Evolutionary conservation across 1,139 yeast species (phyloP), one percentile per base, ranked within the genome.

Genomic region (Kurtzmaniella natalensis): DNA sequence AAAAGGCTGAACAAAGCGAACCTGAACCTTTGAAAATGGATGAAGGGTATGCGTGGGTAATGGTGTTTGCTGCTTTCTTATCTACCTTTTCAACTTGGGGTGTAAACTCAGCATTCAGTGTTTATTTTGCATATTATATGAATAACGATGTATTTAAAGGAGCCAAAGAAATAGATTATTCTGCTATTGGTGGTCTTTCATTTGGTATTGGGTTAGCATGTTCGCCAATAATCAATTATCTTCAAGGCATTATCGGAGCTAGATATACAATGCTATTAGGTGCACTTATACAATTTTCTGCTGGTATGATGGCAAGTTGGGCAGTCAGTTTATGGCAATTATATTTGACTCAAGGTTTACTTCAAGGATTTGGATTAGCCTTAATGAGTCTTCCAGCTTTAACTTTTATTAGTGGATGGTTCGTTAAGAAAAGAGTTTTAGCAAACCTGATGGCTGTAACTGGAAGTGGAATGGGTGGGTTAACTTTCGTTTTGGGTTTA

Each of bases 371-470:
- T 33, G 63, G 63, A 3, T 47, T 59, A 17, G 59, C 53, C 3
- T 43, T 55, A 24, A 45, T 57, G 29, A 42, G 54, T 17, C 31
- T 57, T 18, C 61, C 61, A 1, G 46, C 77, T 1, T 60, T 70
- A 15, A 62, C 76, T 2, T 40, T 67, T 6, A 57, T 79, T 9
- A 84, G 86, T 0, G 72, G 71, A 32, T 81, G 84, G 81, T 81
- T 81, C 51, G 83, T 23, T 28, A 67, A 68, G 43, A 69, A 59
- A 42, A 62, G 85, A 43, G 73, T 80, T 2, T 56, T 76, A 15
- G 82, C 85, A 1, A 60, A 70, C 38, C 82, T 82, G 11, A 47
- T 76, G 10, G 64, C 73, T 3, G 55, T 74, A 7, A 58, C 75
- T 3, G 85, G 84, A 2, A 70, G 78, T 3, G 85, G 55, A 5